A percentile compares a stretch with the other conserved stretches of the same genome.
These are phyloP conservation scores for Begonia masoniana DNA, from an alignment of 306 rosid species.

Conservation along the genomic window DNA sequence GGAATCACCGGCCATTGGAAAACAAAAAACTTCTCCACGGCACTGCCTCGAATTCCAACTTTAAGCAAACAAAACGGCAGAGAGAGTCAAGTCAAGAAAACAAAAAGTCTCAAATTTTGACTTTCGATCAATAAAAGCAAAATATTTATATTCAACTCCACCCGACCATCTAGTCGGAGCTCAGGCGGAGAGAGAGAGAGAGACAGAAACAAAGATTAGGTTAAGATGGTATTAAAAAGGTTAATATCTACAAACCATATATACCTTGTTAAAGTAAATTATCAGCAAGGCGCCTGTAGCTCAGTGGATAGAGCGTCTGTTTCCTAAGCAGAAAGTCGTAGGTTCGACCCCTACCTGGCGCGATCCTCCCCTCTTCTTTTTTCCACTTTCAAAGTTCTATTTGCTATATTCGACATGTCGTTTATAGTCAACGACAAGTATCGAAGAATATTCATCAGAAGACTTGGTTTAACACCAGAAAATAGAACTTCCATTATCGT, in stretches of 20 bases:
- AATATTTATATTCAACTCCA: too few species aligned
- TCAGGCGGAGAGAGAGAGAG: neutral
- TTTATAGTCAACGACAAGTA: too few species aligned
- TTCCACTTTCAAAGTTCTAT: neutral
- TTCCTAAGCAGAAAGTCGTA: constrained; percentile 16
- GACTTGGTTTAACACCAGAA: too few species aligned
- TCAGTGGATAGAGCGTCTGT: constrained; percentile 17
- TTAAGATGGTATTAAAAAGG: neutral
- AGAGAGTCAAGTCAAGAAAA: neutral
- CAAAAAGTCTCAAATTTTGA: neutral
- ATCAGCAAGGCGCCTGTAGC: constrained; percentile 6
- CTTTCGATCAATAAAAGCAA: neutral
- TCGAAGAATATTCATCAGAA: too few species aligned
- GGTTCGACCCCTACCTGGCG: constrained; percentile 16
- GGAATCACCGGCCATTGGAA: constrained; percentile 47
- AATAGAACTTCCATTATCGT: too few species aligned
- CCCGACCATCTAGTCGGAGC: too few species aligned
- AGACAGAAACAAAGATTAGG: neutral
- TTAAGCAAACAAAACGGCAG: too few species aligned
- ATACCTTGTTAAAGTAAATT: too few species aligned
- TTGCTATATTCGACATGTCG: neutral
- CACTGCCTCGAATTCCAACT: too few species aligned
- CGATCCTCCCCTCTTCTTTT: neutral
- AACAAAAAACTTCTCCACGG: too few species aligned
- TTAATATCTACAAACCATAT: too few species aligned